Evolutionary conservation across 1,284 basidiomycete species (phyloP).

Genomic region (Mrakiaceae sp.): DNA sequence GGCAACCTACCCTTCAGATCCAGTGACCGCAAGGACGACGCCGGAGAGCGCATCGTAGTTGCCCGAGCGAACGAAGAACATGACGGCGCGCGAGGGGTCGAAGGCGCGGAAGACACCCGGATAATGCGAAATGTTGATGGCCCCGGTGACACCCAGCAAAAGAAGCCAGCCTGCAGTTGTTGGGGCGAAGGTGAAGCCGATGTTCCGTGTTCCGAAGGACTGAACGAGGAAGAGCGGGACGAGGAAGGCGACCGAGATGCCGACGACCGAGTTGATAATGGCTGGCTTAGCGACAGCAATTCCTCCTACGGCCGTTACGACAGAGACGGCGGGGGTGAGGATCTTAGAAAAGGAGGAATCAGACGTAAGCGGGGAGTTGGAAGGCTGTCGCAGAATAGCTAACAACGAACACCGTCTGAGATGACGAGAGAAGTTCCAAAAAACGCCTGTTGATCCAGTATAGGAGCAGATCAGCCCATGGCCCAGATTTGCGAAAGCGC

Average conservation of each 20-base stretch:
- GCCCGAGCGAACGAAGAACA: constrained; percentile 52
- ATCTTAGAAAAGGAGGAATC: not conserved
- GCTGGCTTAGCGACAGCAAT: constrained; percentile 49
- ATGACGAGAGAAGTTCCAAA: constrained; percentile 47
- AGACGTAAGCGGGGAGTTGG: too few relatives aligned
- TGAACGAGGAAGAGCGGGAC: constrained; percentile 49
- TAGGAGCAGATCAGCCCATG: too few relatives aligned
- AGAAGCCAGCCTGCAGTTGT: constrained; percentile 50
- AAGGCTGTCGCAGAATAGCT: too few relatives aligned
- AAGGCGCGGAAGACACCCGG: constrained; percentile 55
- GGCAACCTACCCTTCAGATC: constrained; percentile 21
- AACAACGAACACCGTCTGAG: constrained; percentile 40
- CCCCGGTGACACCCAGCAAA: constrained; percentile 44
- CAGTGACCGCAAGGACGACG: constrained; percentile 42
- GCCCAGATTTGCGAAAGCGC: not conserved
- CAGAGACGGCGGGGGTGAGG: constrained; percentile 53
- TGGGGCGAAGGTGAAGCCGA: constrained; percentile 26
- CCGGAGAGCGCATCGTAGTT: constrained; percentile 52
- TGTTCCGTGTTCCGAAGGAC: constrained; percentile 46
- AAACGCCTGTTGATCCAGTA: constrained; percentile 20
- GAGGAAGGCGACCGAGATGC: constrained; percentile 52
- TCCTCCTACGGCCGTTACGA: constrained; percentile 45
- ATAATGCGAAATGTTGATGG: constrained; percentile 45
- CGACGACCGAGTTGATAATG: constrained; percentile 40
- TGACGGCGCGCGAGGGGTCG: constrained; percentile 52